Evolutionary conservation across 345 rosid genomes (phyloP).

Genomic region (Sisymbrium irio): DNA sequence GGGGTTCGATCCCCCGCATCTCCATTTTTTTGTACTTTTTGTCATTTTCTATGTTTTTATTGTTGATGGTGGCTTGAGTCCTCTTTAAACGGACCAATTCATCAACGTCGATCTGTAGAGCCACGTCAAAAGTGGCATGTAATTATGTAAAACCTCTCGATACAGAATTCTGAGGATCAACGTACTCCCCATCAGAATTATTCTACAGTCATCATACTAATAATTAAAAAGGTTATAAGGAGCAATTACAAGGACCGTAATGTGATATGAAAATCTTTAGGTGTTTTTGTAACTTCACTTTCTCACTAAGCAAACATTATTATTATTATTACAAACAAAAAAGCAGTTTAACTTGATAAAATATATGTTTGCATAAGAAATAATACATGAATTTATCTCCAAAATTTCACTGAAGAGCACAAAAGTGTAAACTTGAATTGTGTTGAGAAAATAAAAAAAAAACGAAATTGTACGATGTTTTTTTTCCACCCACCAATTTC

Average conservation of each 20-base stretch:
- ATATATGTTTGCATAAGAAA: conserved; percentile 7
- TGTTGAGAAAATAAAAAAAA: neutral
- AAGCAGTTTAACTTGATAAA: conserved; percentile 9
- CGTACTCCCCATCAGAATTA: no score
- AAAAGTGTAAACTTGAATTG: neutral
- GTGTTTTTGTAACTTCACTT: neutral
- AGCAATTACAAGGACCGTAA: no score
- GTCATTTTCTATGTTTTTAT: neutral
- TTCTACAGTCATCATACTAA: no score
- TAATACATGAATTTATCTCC: conserved; percentile 5
- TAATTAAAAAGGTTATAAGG: no score
- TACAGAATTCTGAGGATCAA: no score
- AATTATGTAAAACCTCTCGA: no score
- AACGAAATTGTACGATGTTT: neutral
- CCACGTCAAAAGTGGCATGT: no score
- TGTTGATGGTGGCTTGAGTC: no score
- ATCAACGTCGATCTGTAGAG: no score
- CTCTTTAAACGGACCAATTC: no score
- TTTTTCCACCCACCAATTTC: conserved; percentile 19
- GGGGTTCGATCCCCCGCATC: conserved; percentile 14
- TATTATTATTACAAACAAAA: conserved; percentile 11
- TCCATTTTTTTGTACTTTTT: neutral
- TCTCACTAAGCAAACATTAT: neutral
- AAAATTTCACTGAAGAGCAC: neutral
- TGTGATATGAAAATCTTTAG: no score